These are phyloP conservation scores for Zelopaecilomyces penicillatus DNA, from an alignment of 2,329 filamentous ascomycete species.

Conservation along the genomic window DNA sequence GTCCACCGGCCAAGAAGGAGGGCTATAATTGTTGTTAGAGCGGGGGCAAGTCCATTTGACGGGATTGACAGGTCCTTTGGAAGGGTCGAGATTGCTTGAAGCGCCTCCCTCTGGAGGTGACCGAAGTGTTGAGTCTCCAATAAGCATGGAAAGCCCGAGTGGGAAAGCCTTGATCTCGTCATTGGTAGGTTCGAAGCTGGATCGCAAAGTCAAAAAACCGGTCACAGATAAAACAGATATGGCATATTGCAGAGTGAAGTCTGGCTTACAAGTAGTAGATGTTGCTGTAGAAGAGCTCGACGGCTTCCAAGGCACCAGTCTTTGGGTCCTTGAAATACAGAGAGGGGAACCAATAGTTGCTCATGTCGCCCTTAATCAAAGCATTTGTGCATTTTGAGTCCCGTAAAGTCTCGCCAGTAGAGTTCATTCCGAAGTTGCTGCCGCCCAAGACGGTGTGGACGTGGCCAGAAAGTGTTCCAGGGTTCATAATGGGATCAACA, in stretches of 20 bases:
- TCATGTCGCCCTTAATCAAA: slow-evolving; percentile 58
- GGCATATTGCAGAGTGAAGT: too few relatives aligned
- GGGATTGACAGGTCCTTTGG: slow-evolving; percentile 42
- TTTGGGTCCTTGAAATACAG: slow-evolving; percentile 60
- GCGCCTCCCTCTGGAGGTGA: slow-evolving; percentile 47
- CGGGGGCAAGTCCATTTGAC: slow-evolving; percentile 56
- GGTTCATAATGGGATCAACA: slow-evolving; percentile 60
- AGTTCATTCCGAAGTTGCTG: slow-evolving; percentile 55
- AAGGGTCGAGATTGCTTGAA: slow-evolving; percentile 41
- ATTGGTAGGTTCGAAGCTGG: slow-evolving; percentile 51
- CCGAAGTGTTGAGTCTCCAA: slow-evolving; percentile 53
- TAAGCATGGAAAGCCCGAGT: slow-evolving; percentile 60
- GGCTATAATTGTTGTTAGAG: slow-evolving; percentile 29
- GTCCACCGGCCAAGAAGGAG: slow-evolving; percentile 43
- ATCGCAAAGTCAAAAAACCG: not conserved
- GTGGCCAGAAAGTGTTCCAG: slow-evolving; percentile 51
- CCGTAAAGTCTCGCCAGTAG: slow-evolving; percentile 51
- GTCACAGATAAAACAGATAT: too few relatives aligned
- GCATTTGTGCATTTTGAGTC: slow-evolving; percentile 64
- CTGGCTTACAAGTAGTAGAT: slow-evolving; percentile 62
- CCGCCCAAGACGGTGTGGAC: slow-evolving; percentile 65
- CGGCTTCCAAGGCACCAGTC: slow-evolving; percentile 55
- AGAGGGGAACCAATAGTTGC: slow-evolving; percentile 69
- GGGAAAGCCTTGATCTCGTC: slow-evolving; percentile 65
- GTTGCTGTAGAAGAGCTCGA: slow-evolving; percentile 64